Base-by-base conservation (phyloP, 345 rosid genomes). In the Pelargonium nanum region DNA sequence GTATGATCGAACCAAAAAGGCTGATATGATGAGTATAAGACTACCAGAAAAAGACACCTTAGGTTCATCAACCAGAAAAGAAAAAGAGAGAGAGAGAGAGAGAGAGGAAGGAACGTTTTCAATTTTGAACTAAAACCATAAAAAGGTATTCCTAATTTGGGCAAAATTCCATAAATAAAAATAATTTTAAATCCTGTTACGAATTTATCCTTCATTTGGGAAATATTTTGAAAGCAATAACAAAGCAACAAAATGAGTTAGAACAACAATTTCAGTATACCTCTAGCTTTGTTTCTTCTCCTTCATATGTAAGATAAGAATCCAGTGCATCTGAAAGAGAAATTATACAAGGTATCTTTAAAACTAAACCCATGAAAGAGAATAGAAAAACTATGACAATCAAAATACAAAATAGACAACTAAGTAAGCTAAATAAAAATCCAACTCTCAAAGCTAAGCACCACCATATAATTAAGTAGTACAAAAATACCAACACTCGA, bases 321-420 rank as follows among this genome's bases (percentile, higher is more conserved):
- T 55, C 68, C 24, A 63, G 68, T n/a, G 68, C 68, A 69, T 59
- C 68, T 63, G 67, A 68, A 61, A 23, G 53, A 21, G 13, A 69
- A 45, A 52, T 20, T 34, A 40, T 0, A 0, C 22, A 59, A 25
- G 45, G 22, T 4, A 59, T 59, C 5, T 34, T 59, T 59, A 30
- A 25, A 17, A 59, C 22, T 34, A 30, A 28, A 19, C 1, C 62
- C 6, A 30, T 15, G 26, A 56, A 56, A 56, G 50, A 61, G n/a
- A 53, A 40, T 50, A 16, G 25, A 51, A 22, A 40, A 26, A 50
- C 17, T 9, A 30, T 20, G 25, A 4, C 24, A 22, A 12, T 59
- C 51, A 59, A 19, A 34, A 30, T 21, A 25, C n/a, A 21, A 26
- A 44, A 1, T 50, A 17, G 23, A 61, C 40, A 26, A 22, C 22